Conservation (phyloP, 2,329 filamentous ascomycete species). For the Epichloe uncinata region DNA sequence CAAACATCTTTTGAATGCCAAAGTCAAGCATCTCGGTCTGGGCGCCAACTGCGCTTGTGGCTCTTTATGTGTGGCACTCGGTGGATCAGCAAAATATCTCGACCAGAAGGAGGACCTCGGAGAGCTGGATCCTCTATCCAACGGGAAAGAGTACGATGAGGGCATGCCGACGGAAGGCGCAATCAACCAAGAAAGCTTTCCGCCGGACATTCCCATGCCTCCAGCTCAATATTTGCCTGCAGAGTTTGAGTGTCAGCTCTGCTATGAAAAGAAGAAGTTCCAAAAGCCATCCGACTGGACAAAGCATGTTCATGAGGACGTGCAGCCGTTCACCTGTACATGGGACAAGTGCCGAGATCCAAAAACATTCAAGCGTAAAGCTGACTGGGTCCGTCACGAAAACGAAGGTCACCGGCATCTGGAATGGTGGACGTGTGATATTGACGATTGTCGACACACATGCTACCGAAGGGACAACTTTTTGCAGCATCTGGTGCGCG, state of each 20-base stretch:
- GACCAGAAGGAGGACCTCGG: slow-evolving; percentile 46
- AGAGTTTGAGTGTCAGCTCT: slow-evolving; percentile 80
- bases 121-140: slow-evolving; percentile 41
- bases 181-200: slow-evolving; percentile 62
- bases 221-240: slow-evolving; percentile 67
- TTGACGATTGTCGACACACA: slow-evolving; percentile 65
- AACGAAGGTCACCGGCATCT: slow-evolving; percentile 82
- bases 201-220: slow-evolving; percentile 67
- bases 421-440: slow-evolving; percentile 81
- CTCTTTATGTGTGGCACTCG: slow-evolving; percentile 49
- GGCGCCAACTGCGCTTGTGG: slow-evolving; percentile 49
- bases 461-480: slow-evolving; percentile 91
- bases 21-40: slow-evolving; percentile 54
- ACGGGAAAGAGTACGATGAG: slow-evolving; percentile 43
- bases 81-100: slow-evolving; percentile 50
- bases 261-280: slow-evolving; percentile 74
- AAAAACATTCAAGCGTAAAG: slow-evolving; percentile 90
- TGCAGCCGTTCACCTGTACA: slow-evolving; percentile 87
- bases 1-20: slow-evolving; percentile 58
- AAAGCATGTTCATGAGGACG: slow-evolving; percentile 88
- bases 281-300: slow-evolving; percentile 93
- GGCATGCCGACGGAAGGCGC: slow-evolving; percentile 55
- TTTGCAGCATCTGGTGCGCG: slow-evolving; percentile 78
- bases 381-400: slow-evolving; percentile 90
- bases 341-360: slow-evolving; percentile 71